Evolutionary conservation across 176 grass and related monocot genomes (phyloP).

Genomic region (Metroxylon sagu): DNA sequence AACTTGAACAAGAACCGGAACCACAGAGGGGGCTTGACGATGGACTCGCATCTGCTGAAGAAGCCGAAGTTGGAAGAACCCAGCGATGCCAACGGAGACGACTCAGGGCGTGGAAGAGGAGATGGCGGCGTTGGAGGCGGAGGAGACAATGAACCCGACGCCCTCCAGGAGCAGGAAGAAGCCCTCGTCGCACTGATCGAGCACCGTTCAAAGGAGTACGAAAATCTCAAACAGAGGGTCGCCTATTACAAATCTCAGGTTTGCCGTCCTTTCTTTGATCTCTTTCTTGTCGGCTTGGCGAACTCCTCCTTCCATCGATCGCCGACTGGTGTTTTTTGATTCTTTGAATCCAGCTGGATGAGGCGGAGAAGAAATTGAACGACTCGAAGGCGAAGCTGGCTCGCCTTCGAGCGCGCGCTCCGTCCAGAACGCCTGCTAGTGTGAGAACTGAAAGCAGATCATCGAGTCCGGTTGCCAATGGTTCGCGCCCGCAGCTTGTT

Average conservation of each 20-base stretch:
- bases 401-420: constrained; percentile 17
- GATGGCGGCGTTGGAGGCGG: background rate
- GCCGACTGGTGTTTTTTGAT: background rate
- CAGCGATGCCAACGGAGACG: background rate
- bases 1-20: too few relatives aligned
- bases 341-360: constrained; percentile 36
- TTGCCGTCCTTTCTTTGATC: background rate
- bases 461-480: constrained; percentile 2
- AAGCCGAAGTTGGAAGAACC: constrained; percentile 48
- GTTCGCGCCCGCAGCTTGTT: constrained; percentile 41
- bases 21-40: background rate
- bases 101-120: background rate
- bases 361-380: constrained; percentile 43
- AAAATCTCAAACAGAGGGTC: constrained; percentile 24
- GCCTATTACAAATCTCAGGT: constrained; percentile 14
- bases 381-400: constrained; percentile 39
- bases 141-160: background rate
- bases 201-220: constrained; percentile 30
- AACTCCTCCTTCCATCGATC: background rate
- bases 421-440: background rate
- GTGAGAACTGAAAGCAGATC: constrained; percentile 8
- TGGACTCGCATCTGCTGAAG: constrained; percentile 33
- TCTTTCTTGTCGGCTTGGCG: too few relatives aligned
- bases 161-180: constrained; percentile 26
- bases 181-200: constrained; percentile 29